Percentiles rank a stretch among this genome's conserved stretches.
Evolutionary conservation across 257 asterid species (phyloP).

Genomic region (Solanum infundibuliforme): DNA sequence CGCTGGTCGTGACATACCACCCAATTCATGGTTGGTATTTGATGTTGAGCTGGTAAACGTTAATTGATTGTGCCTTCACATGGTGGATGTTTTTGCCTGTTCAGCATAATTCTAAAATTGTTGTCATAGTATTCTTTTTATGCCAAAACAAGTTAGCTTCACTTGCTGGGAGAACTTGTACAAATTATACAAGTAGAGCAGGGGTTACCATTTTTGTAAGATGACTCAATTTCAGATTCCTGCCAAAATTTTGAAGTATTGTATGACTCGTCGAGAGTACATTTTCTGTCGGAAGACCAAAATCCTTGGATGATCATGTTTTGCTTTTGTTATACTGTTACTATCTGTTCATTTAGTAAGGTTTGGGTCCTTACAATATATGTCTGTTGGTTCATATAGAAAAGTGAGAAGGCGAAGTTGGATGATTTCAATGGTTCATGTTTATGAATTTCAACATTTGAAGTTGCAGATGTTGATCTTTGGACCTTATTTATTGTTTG

Average conservation of each 20-base stretch:
- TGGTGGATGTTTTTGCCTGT: background rate
- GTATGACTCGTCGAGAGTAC: background rate
- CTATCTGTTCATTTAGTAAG: background rate
- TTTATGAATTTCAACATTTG: background rate
- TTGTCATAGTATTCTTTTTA: background rate
- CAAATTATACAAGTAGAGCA: background rate
- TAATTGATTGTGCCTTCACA: constrained; percentile 14
- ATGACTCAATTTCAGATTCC: background rate
- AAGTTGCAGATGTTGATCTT: background rate
- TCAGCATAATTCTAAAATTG: background rate
- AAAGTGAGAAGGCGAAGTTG: background rate
- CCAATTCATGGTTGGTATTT: constrained; percentile 76
- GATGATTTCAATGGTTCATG: background rate
- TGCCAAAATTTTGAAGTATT: background rate
- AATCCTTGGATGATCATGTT: background rate
- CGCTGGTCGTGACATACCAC: constrained; percentile 50
- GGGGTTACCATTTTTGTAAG: background rate
- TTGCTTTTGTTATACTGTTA: background rate
- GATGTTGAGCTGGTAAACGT: constrained; percentile 81
- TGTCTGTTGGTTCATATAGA: background rate
- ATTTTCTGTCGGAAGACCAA: background rate
- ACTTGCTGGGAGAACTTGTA: background rate
- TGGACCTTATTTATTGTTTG: background rate
- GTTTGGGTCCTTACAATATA: background rate
- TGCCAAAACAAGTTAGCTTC: background rate